Base-by-base conservation (phyloP, 1,139 yeast species). In the Blastobotrys serpentis region DNA sequence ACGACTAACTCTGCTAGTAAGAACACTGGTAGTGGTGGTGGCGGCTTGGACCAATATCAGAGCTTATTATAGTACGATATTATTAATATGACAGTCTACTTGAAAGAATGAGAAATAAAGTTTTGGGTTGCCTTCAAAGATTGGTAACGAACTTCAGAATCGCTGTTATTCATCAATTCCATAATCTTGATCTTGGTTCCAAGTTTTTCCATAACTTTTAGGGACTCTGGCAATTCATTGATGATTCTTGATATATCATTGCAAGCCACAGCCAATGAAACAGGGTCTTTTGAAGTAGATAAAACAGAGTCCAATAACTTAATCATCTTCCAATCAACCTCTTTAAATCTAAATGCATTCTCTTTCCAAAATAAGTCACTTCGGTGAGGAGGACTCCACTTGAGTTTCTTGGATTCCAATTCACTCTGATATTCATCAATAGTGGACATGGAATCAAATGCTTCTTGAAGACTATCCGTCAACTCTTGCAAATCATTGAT, bases 351-450 rank as follows among this genome's bases (percentile, higher is more conserved):
- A 43, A 71, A 74, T 25, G 84, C 75, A 65, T 94, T 88, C 56
- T 88, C 94, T 54, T 82, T 75, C 96, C 98, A 92, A 66, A 92
- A 92, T 48, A 86, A 88, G 47, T 79, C 81, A 42, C 88, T 85
- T 59, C 82, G 80, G 69, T 92, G 98, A 19, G 96, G 89, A 48
- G 98, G 98, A 1, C 96, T 81, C 95, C 96, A 92, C 54, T 81
- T 78, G 62, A 92, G 77, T 54, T 81, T 76, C 60, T 84, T 81
- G 51, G 92, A 82, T 53, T 82, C 85, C 52, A 92, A 75, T 70
- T 92, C 98, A 44, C 89, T 82, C 60, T 80, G 74, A 68, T 90
- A 92, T 67, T 90, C 98, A 62, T 92, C 98, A 65, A 92, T 86
- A 1, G 96, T 88, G 3, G 98, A 84, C 72, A 92, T 78, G 56